Conservation (phyloP, 2,329 filamentous ascomycete species). For the Tricladium varicosporioides region DNA sequence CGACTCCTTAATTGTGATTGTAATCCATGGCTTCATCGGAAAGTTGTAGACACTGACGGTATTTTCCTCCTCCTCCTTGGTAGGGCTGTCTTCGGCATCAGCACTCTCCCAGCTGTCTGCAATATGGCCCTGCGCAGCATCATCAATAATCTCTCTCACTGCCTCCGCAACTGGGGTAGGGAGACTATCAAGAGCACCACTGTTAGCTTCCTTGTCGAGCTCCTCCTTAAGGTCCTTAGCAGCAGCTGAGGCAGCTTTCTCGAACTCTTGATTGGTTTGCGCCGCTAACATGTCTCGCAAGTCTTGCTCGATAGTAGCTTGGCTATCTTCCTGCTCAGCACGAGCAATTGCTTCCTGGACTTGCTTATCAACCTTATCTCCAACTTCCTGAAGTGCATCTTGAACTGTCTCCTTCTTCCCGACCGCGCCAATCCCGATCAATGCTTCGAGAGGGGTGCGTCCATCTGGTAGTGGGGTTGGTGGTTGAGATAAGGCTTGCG, state of each 20-base stretch:
- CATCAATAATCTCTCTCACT: constrained; percentile 57
- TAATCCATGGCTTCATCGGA: constrained; percentile 93
- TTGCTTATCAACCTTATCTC: constrained; percentile 55
- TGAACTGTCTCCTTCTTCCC: constrained; percentile 63
- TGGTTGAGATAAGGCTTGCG: constrained; percentile 24
- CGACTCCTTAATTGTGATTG: constrained; percentile 69
- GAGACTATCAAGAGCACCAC: constrained; percentile 52
- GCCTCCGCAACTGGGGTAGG: constrained; percentile 52
- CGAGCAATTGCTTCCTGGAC: constrained; percentile 63
- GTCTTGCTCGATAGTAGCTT: constrained; percentile 48
- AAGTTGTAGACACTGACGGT: constrained; percentile 88
- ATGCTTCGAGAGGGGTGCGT: constrained; percentile 38
- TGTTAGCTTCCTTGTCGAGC: constrained; percentile 53
- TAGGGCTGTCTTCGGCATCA: constrained; percentile 64
- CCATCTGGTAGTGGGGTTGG: constrained; percentile 31
- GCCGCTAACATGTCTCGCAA: constrained; percentile 49
- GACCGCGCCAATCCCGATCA: constrained; percentile 32
- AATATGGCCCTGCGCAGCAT: constrained; percentile 52
- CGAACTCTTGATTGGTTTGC: constrained; percentile 53
- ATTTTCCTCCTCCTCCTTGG: constrained; percentile 63
- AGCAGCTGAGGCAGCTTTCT: constrained; percentile 46
- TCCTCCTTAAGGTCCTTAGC: constrained; percentile 51
- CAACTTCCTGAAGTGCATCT: constrained; percentile 66
- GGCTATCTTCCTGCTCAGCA: constrained; percentile 43
- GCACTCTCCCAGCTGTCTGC: constrained; percentile 93